phyloP scores from a whole-genome alignment of 345 rosid genomes.

The Erucastrum elatum region DNA sequence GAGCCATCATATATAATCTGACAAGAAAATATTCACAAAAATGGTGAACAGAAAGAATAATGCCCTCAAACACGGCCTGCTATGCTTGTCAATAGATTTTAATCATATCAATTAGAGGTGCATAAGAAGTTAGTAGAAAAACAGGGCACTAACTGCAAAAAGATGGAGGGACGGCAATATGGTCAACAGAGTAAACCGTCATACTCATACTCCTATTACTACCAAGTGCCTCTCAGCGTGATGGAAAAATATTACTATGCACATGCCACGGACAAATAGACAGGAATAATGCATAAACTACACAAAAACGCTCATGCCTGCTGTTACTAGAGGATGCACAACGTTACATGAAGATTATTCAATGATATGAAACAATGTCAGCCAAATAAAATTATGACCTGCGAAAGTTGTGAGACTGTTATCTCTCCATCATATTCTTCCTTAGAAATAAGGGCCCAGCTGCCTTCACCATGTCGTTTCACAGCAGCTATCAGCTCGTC shows the following conservation, averaged over 20 bases:
- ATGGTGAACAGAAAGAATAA: slow-evolving; percentile 15
- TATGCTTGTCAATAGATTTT: slow-evolving; percentile 4
- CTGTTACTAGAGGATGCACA: slow-evolving; percentile 19
- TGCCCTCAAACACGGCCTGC: neutral
- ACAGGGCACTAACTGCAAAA: neutral
- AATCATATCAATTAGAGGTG: slow-evolving; percentile 36
- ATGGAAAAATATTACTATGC: slow-evolving; percentile 11
- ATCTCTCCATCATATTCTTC: slow-evolving; percentile 69
- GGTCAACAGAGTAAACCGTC: neutral
- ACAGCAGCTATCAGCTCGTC: slow-evolving; percentile 66
- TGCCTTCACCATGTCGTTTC: slow-evolving; percentile 80
- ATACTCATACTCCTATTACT: neutral
- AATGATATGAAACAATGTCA: neutral
- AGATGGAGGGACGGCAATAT: neutral
- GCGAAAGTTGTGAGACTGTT: slow-evolving; percentile 79
- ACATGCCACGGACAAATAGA: neutral
- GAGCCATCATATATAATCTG: slow-evolving; percentile 22
- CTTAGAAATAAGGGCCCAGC: slow-evolving; percentile 75
- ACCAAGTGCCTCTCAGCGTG: neutral
- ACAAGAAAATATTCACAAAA: slow-evolving; percentile 21
- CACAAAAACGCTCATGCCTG: slow-evolving; percentile 9
- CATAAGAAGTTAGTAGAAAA: slow-evolving; percentile 11
- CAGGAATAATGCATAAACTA: slow-evolving; percentile 18
- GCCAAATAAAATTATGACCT: slow-evolving; percentile 50
- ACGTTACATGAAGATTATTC: neutral